phyloP scores from a whole-genome alignment of 768 basidiomycete genomes.

The Boletus rex-veris region DNA sequence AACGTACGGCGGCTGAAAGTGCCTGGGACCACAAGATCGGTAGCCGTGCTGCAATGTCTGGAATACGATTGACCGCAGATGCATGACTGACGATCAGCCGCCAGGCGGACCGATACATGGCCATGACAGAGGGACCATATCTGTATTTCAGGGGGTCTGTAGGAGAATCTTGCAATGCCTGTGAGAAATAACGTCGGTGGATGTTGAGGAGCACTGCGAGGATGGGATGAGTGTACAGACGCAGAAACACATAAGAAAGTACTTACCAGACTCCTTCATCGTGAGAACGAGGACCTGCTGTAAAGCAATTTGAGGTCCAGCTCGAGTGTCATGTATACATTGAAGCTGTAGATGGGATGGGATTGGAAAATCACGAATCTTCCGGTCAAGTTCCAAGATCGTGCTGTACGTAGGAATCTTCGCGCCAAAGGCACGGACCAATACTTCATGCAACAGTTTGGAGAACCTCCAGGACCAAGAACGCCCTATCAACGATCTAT shows the following conservation, averaged over 20 bases:
- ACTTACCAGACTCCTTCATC: conserved; percentile 49
- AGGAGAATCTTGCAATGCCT: conserved; percentile 59
- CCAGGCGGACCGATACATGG: conserved; percentile 71
- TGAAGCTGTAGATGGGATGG: conserved; percentile 45
- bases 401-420: conserved; percentile 48
- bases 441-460: conserved; percentile 47
- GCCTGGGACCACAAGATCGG: conserved; percentile 63
- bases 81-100: conserved; percentile 51
- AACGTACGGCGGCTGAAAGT: conserved; percentile 59
- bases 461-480: conserved; percentile 56
- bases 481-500: conserved; percentile 39
- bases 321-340: conserved; percentile 16
- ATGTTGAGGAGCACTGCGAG: conserved; percentile 56
- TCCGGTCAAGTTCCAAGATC: conserved; percentile 57
- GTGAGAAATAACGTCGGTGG: conserved; percentile 66
- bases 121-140: conserved; percentile 67
- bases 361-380: conserved; percentile 57
- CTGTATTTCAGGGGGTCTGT: conserved; percentile 55
- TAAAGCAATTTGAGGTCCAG: conserved; percentile 27
- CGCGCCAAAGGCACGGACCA: conserved; percentile 49
- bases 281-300: conserved; percentile 44
- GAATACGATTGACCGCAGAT: conserved; percentile 39
- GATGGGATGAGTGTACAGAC: background rate
- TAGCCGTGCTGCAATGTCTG: conserved; percentile 43
- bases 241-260: background rate